Conservation (phyloP, 2,329 filamentous ascomycete genomes). For the Teratosphaeria zuluensis region DNA sequence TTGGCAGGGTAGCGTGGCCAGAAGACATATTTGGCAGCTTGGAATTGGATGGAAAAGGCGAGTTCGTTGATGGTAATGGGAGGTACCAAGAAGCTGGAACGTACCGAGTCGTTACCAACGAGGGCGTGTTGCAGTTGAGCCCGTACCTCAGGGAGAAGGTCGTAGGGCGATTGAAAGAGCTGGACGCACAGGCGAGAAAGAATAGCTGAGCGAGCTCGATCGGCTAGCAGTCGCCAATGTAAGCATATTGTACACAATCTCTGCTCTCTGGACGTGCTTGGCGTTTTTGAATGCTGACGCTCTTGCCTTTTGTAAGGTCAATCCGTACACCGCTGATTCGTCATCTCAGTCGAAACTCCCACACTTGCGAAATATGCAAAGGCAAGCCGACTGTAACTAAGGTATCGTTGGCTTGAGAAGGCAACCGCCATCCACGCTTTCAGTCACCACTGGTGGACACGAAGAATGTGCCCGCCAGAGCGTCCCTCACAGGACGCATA, state of each 20-base stretch:
- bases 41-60: constrained; percentile 49
- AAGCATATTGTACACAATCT: neutral
- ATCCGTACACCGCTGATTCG: neutral
- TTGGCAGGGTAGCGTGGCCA: constrained; percentile 54
- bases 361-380: neutral
- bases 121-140: constrained; percentile 42
- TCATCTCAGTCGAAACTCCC: neutral
- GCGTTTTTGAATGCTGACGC: neutral
- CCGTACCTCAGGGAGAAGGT: constrained; percentile 25
- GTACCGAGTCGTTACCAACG: constrained; percentile 51
- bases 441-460: neutral
- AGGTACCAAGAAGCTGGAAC: constrained; percentile 53
- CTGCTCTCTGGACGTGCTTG: neutral
- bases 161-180: constrained; percentile 23
- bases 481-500: constrained; percentile 5
- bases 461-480: neutral
- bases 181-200: constrained; percentile 21
- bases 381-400: too few species aligned
- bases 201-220: constrained; percentile 4
- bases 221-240: neutral
- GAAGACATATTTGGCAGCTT: constrained; percentile 59
- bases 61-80: constrained; percentile 47
- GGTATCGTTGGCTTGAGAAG: too few species aligned
- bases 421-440: neutral
- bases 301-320: neutral